These are phyloP conservation scores for Tetrastigma voinierianum DNA, from an alignment of 164 flowering plant species.

Conservation along the genomic window DNA sequence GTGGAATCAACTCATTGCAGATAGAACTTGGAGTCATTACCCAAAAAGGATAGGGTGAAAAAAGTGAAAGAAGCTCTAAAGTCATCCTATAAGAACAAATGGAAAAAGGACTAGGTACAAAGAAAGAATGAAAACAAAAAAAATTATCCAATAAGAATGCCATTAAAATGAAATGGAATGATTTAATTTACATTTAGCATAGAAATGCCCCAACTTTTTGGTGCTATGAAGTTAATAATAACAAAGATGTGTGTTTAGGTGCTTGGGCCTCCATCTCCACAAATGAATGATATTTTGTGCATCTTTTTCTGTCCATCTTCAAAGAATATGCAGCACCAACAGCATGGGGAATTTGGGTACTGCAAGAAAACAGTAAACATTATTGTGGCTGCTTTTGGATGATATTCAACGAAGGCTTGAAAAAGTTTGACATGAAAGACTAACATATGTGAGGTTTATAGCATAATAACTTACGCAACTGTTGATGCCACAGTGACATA, in stretches of 20 bases:
- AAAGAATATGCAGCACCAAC: constrained; percentile 97
- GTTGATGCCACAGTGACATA: constrained; percentile 85
- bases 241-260: constrained; percentile 40
- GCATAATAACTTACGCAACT: constrained; percentile 61
- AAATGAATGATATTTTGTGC: constrained; percentile 84
- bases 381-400: background rate
- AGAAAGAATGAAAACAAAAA: background rate
- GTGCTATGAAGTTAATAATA: background rate
- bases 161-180: background rate
- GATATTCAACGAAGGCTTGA: background rate
- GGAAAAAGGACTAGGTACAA: too few relatives aligned
- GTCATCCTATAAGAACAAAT: too few relatives aligned
- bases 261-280: constrained; percentile 94
- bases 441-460: background rate
- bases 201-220: background rate
- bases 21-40: background rate
- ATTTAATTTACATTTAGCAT: background rate
- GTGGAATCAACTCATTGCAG: background rate
- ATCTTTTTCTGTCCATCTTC: constrained; percentile 85
- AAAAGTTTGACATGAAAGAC: background rate
- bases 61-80: too few relatives aligned
- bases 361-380: constrained; percentile 21
- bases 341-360: constrained; percentile 91
- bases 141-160: background rate
- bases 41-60: background rate